Evolutionary conservation across 2,329 filamentous ascomycete genomes (phyloP).

Genomic region (Verticillium longisporum): DNA sequence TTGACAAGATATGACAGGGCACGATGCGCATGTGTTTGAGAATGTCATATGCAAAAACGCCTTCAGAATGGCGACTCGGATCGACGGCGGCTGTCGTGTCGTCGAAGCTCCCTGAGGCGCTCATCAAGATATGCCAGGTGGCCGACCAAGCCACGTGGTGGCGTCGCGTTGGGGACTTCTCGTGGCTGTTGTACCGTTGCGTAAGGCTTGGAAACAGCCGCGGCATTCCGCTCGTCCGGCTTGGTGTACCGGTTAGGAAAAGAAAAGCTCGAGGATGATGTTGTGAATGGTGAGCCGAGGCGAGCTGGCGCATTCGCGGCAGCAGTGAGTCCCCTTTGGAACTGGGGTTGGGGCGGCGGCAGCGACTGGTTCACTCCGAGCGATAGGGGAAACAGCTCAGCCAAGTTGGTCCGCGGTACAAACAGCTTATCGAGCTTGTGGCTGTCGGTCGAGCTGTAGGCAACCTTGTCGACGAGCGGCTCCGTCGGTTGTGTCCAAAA

Average conservation of each 20-base stretch:
- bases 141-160: constrained; percentile 37
- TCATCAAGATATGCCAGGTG: constrained; percentile 53
- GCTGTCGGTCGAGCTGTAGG: constrained; percentile 26
- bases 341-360: not conserved
- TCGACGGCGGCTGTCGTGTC: constrained; percentile 32
- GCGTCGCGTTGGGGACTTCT: constrained; percentile 24
- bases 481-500: constrained; percentile 42
- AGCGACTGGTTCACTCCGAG: not conserved
- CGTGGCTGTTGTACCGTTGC: constrained; percentile 47
- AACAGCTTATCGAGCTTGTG: constrained; percentile 28
- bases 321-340: constrained; percentile 9
- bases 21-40: constrained; percentile 6
- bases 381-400: constrained; percentile 26
- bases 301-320: constrained; percentile 35
- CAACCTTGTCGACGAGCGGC: constrained; percentile 14
- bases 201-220: constrained; percentile 42
- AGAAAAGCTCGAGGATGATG: constrained; percentile 43
- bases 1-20: not conserved
- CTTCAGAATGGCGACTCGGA: constrained; percentile 45
- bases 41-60: constrained; percentile 14
- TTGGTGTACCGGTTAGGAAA: constrained; percentile 52
- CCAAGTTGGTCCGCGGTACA: constrained; percentile 33
- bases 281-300: constrained; percentile 53
- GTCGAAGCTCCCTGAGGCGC: constrained; percentile 47
- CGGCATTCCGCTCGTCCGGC: constrained; percentile 35